Evolutionary conservation across 352 stramenopile genomes (phyloP), one percentile per base, ranked within the genome.

Genomic region (Pythium phragmiticola): DNA sequence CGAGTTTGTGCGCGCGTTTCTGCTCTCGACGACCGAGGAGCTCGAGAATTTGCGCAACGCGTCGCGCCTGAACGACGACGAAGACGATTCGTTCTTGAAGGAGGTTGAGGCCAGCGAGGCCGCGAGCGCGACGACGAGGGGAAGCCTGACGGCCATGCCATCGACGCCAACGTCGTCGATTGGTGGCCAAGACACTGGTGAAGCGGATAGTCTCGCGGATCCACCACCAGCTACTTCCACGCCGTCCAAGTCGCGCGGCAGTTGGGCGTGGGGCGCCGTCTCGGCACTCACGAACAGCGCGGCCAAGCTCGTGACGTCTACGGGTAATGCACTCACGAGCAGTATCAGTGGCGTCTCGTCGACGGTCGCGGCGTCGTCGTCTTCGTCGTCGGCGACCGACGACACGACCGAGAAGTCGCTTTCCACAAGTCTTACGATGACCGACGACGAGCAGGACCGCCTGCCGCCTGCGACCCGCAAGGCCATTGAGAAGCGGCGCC

Each of bases 21-120:
- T 94, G 11, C 57, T 94, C 11, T 87, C 80, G 6, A 92, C 85
- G 6, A 92, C 85, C 2, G 85, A 94, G 76, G 85, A 94, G 57
- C 70, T 94, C 2, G 85, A 92, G 63, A 81, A 79, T 60, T 72
- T 90, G 1, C 73, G 80, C 57, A 80, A 87, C 34, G 72, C 78
- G 0, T 78, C 76, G 45, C 59, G 75, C 57, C 54, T 79, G 36
- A 50, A 59, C 46, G 69, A 76, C 33, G 57, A 83, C 37, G 75
- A 76, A n/a, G 77, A 82, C 39, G 76, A 85, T 28, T 45, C 68
- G n/a, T 73, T 78, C 21, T 68, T 77, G 9, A 59, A 83, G 8
- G 71, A 84, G 7, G 60, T 72, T 16, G 68, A 72, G 30, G 74
- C 79, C 13, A 74, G 76, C 17, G 65, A 76, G 6, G 46, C 53